phyloP scores from a whole-genome alignment of 1,284 basidiomycete species.

The Malassezia obtusa region DNA sequence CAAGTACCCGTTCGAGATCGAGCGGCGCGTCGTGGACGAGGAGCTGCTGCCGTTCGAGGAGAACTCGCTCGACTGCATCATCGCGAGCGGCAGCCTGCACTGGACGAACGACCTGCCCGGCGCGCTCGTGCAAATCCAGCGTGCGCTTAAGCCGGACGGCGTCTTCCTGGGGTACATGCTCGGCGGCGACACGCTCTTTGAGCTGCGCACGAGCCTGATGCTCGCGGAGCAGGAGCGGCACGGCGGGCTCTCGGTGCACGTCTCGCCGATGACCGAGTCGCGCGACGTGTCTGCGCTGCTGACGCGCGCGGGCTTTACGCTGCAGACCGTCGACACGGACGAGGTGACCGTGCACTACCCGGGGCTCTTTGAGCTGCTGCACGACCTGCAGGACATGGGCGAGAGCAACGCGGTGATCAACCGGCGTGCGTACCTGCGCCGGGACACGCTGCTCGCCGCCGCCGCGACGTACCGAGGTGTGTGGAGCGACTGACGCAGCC shows the following conservation, averaged over 20 bases:
- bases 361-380: conserved; percentile 88
- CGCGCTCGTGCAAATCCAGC: conserved; percentile 76
- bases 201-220: conserved; percentile 79
- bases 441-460: conserved; percentile 82
- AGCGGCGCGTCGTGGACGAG: conserved; percentile 40
- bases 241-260: conserved; percentile 85
- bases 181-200: conserved; percentile 92
- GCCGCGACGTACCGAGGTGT: conserved; percentile 75
- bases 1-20: conserved; percentile 30
- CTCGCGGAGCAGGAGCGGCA: conserved; percentile 87
- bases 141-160: conserved; percentile 79
- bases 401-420: conserved; percentile 79
- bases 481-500: conserved; percentile 52
- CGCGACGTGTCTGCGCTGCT: conserved; percentile 59
- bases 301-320: conserved; percentile 80
- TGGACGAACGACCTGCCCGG: conserved; percentile 98
- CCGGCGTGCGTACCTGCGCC: conserved; percentile 58
- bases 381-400: conserved; percentile 90
- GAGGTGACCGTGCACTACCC: conserved; percentile 86
- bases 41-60: conserved; percentile 53
- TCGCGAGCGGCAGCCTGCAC: conserved; percentile 81
- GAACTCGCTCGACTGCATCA: conserved; percentile 78
- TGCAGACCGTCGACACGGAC: conserved; percentile 90
- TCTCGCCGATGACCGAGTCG: conserved; percentile 95
- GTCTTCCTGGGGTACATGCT: conserved; percentile 88